Evolutionary conservation across 139 green algal species (phyloP), one percentile per base, ranked within the genome.

Genomic region (Micromonas pusilla): DNA sequence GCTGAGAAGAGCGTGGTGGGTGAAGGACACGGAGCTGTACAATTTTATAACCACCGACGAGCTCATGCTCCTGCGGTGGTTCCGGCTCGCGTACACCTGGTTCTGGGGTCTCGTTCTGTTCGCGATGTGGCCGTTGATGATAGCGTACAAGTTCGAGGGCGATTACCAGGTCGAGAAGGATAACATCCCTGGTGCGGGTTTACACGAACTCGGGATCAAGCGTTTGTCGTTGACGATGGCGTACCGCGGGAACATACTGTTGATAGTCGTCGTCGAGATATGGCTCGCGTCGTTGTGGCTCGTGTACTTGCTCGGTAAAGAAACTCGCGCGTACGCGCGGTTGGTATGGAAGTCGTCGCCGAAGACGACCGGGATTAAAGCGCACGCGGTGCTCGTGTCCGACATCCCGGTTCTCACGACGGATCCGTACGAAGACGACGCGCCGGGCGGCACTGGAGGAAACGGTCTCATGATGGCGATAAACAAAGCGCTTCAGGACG

Each of bases 21-120:
- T 38, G 3, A 39, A 60, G 1, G 53, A 63, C 37, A 26, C 31
- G 20, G 52, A 39, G 37, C 19, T 75, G 25, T 31, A 34, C 1
- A 21, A 28, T 1, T 34, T 38, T 32, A 75, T 26, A 5, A 75
- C 72, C 38, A 25, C 33, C 5, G 72, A 78, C 54, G 72, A 78
- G n/a, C 38, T 68, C 52, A 78, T 78, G 72, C n/a, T 78, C 16
- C 26, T 78, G 5, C 52, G 72, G 34, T 78, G 72, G 72, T 67
- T 54, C 32, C 36, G 38, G 23, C 25, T 78, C 20, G 26, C 5
- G 16, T 30, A 20, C 2, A 26, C 16, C 20, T 78, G 45, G 19
- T 78, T 78, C 33, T 54, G 26, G 4, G 52, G 21, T 20, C 19
- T 21, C 1, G 23, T 23, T 33, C 26, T 78, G 5, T 26, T 78